Evolutionary conservation across 2,329 filamentous ascomycete genomes (phyloP).

Genomic region (Fusarium sp.): DNA sequence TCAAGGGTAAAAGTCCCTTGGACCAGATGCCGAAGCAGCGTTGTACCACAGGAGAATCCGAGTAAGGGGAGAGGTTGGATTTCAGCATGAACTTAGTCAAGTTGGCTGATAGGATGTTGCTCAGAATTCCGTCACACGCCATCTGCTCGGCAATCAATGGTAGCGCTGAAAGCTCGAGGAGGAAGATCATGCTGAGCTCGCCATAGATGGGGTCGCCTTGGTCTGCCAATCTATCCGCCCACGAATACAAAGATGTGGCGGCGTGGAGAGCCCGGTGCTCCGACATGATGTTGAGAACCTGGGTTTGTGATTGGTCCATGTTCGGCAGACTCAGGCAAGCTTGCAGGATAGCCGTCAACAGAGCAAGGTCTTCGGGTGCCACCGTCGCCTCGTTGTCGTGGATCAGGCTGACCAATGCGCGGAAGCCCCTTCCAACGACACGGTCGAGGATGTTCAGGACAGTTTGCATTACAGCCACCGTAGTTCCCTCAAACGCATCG

Average conservation of each 20-base stretch:
- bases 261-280: conserved; percentile 82
- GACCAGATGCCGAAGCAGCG: conserved; percentile 92
- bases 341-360: conserved; percentile 90
- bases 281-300: conserved; percentile 77
- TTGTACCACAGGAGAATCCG: conserved; percentile 73
- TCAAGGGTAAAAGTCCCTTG: conserved; percentile 86
- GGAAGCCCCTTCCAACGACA: conserved; percentile 85
- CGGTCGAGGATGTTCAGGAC: conserved; percentile 84
- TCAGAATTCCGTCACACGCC: conserved; percentile 86
- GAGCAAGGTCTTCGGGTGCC: conserved; percentile 83
- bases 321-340: conserved; percentile 83
- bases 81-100: conserved; percentile 82
- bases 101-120: conserved; percentile 82
- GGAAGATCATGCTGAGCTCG: conserved; percentile 88
- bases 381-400: conserved; percentile 75
- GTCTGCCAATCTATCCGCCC: conserved; percentile 85
- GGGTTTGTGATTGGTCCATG: conserved; percentile 76
- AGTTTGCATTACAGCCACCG: conserved; percentile 66
- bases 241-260: conserved; percentile 89
- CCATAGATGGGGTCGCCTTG: conserved; percentile 91
- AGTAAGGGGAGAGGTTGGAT: conserved; percentile 79
- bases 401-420: conserved; percentile 81
- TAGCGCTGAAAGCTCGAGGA: conserved; percentile 87
- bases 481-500: conserved; percentile 49
- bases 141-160: conserved; percentile 88